A percentile compares a stretch with the other conserved stretches of the same genome.
Conservation (phyloP, 768 basidiomycete species). For the Macrolepiota dolichaula region DNA sequence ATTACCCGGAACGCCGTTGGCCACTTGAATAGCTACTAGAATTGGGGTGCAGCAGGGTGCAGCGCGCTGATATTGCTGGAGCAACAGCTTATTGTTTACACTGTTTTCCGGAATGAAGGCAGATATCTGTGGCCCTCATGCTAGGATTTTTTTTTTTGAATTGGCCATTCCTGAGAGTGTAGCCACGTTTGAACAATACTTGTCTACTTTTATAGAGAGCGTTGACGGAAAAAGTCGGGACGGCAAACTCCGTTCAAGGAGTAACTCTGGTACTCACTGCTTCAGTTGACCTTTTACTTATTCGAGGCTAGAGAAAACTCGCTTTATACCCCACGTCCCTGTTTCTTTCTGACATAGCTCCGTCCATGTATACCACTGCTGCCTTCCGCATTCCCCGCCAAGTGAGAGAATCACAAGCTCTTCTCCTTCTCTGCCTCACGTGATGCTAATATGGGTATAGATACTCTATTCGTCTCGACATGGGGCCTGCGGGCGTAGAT, state of each 20-base stretch:
- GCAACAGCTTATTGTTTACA: no score
- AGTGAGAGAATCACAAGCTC: conserved; percentile 6
- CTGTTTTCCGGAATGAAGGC: no score
- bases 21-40: no score
- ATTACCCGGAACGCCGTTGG: neutral
- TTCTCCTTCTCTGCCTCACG: conserved; percentile 21
- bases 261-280: neutral
- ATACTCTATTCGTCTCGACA: conserved; percentile 20
- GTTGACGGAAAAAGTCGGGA: conserved; percentile 20
- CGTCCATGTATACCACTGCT: conserved; percentile 6
- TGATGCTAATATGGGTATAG: conserved; percentile 25
- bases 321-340: conserved; percentile 1
- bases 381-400: conserved; percentile 10
- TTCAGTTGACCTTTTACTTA: neutral
- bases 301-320: neutral
- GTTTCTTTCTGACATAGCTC: neutral
- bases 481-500: conserved; percentile 19
- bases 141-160: no score
- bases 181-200: no score
- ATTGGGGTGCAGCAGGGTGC: no score
- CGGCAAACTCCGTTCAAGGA: conserved; percentile 20
- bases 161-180: no score
- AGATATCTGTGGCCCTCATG: no score
- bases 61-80: no score
- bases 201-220: no score